A percentile compares a stretch with the other conserved stretches of the same genome.
Evolutionary conservation across 2,329 filamentous ascomycete genomes (phyloP).

Genomic region (Coniochaeta ligniaria): DNA sequence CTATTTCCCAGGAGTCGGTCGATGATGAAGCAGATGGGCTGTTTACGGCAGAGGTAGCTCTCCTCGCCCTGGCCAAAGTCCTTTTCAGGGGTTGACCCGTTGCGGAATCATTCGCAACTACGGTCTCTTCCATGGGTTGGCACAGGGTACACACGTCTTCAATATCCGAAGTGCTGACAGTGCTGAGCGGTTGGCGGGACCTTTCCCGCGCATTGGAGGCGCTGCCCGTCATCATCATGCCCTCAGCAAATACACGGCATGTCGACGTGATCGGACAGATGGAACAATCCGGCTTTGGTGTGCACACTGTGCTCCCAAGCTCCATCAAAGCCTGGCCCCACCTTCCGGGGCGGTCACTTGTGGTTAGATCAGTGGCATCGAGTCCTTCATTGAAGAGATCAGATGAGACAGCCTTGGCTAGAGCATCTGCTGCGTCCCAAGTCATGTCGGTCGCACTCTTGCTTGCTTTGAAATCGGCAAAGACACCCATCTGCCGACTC

Average conservation of each 20-base stretch:
- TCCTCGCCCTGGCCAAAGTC: constrained; percentile 7
- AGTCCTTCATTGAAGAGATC: constrained; percentile 21
- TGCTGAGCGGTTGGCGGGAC: not conserved
- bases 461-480: constrained; percentile 49
- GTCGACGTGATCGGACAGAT: constrained; percentile 42
- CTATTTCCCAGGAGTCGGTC: not conserved
- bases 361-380: constrained; percentile 9
- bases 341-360: constrained; percentile 45
- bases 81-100: constrained; percentile 3
- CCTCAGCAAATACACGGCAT: constrained; percentile 45
- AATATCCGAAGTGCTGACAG: constrained; percentile 28
- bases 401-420: constrained; percentile 43
- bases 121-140: constrained; percentile 33
- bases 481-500: constrained; percentile 51
- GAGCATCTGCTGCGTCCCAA: constrained; percentile 50
- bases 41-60: not conserved
- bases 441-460: constrained; percentile 43
- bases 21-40: not conserved
- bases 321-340: constrained; percentile 64
- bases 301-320: constrained; percentile 55
- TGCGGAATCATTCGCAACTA: too few relatives aligned
- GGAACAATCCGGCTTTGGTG: constrained; percentile 49
- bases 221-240: constrained; percentile 20
- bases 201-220: not conserved
- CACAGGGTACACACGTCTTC: constrained; percentile 45